A percentile compares a stretch with the other conserved stretches of the same genome.
Conservation (phyloP, 495 filamentous ascomycete species). For the Wilcoxina mikolae region DNA sequence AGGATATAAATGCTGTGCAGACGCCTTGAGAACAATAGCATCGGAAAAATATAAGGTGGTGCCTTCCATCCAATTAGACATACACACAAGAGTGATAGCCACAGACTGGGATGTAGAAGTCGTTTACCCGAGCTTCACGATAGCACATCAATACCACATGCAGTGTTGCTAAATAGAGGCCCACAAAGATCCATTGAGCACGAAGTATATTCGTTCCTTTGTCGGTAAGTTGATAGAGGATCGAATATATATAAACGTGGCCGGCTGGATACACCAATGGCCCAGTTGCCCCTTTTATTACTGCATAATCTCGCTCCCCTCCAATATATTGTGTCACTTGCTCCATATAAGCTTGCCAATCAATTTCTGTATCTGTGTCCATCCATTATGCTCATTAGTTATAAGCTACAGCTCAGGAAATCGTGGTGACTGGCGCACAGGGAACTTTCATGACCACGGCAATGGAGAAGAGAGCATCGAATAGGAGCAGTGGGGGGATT, state of each 20-base stretch:
- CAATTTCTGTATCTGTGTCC: conserved; percentile 81
- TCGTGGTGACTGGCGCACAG: conserved; percentile 43
- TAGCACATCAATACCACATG: conserved; percentile 72
- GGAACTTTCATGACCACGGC: conserved; percentile 72
- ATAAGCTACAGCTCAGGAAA: background rate
- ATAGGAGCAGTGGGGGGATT: conserved; percentile 47
- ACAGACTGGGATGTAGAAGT: background rate
- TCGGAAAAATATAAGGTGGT: conserved; percentile 75
- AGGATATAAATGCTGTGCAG: conserved; percentile 87
- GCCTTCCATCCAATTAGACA: conserved; percentile 36
- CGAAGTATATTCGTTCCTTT: conserved; percentile 58
- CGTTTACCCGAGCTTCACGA: conserved; percentile 47
- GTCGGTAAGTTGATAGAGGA: conserved; percentile 63
- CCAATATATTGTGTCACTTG: conserved; percentile 63
- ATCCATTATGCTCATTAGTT: background rate
- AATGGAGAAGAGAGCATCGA: conserved; percentile 61
- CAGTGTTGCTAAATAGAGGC: conserved; percentile 61
- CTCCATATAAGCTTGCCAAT: conserved; percentile 95
- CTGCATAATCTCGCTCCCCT: conserved; percentile 77
- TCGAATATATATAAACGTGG: conserved; percentile 80
- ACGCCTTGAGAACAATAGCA: conserved; percentile 79
- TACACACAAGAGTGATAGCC: background rate
- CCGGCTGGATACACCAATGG: conserved; percentile 87
- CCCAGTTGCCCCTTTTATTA: conserved; percentile 76
- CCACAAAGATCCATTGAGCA: conserved; percentile 67